Evolutionary conservation across 2,329 filamentous ascomycete genomes (phyloP), one percentile per base, ranked within the genome.

Genomic region (Venturia pyrina): DNA sequence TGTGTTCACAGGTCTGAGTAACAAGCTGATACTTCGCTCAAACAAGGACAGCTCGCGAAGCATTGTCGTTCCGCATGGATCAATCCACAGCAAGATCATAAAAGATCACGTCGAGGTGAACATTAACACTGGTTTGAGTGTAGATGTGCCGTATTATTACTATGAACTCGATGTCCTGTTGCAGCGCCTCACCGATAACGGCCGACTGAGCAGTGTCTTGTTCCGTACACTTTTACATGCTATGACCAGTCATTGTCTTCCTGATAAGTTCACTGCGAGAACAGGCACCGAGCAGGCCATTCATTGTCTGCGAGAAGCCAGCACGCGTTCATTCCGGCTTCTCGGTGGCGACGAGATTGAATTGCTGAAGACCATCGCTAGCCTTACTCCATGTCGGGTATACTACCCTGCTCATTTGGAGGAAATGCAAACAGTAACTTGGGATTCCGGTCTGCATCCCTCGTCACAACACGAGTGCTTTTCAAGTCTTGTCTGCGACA

Each of bases 1-100:
- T 0, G 85, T 84, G 0, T 79, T 83, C 69, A 82, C 89, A 66
- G 87, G 87, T 0, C 75, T 89, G 0, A 66, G 74, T 1, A 86
- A 82, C 71, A 88, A 83, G 71, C 73, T 88, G 3, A 8, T 59
- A 32, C 53, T 59, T 10, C 15, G 28, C 32, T 59, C 53, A 6
- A 5, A 2, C 53, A 8, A 21, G 19, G 32, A 59, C 37, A 3
- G 15, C 8, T 59, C 53, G 15, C 53, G 53, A 13, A 59, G 53
- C 53, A 59, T 59, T 13, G 19, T 59, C 1, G 13, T 59, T 17
- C 53, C 53, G 7, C 53, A 59, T 28, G 53, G 53, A 37, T 8
- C 13, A 6, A 37, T 59, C 5, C 1, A 40, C 11, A n/a, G 21
- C 53, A 32, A n/a, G 13, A 8, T 59, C 53, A 15, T 7, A 37